phyloP scores from a whole-genome alignment of 495 filamentous ascomycete species.

The Glutinoglossum americanum region DNA sequence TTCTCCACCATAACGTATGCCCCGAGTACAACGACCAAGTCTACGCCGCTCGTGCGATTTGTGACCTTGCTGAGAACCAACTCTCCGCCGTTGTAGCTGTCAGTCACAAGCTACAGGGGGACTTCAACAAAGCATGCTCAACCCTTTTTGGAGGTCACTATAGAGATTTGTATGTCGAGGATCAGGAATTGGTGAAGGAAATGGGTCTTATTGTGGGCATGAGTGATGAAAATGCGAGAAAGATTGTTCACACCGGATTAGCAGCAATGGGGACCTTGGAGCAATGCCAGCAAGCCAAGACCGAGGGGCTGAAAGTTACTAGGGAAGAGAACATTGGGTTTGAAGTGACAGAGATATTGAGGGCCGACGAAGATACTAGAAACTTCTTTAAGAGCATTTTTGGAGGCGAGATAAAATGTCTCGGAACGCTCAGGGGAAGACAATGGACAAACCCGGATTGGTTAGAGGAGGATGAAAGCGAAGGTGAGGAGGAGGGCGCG shows the following conservation, averaged over 20 bases:
- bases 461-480: constrained; percentile 21
- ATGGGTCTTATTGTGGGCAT: constrained; percentile 10
- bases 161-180: constrained; percentile 14
- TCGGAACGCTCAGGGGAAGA: constrained; percentile 23
- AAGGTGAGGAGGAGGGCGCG: constrained; percentile 15
- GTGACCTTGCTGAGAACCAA: constrained; percentile 45
- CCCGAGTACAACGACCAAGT: constrained; percentile 54
- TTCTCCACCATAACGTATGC: constrained; percentile 65
- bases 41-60: constrained; percentile 39
- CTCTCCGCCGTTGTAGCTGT: constrained; percentile 32
- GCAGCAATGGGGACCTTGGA: constrained; percentile 14
- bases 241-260: constrained; percentile 21
- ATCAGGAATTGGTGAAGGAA: constrained; percentile 18
- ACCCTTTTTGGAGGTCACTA: constrained; percentile 33
- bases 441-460: constrained; percentile 22
- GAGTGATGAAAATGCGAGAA: constrained; percentile 12
- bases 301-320: constrained; percentile 13
- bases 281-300: neutral
- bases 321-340: constrained; percentile 28
- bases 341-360: constrained; percentile 29
- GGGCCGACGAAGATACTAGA: constrained; percentile 17
- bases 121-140: constrained; percentile 49
- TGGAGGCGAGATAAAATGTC: constrained; percentile 4
- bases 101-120: constrained; percentile 35
- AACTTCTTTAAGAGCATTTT: constrained; percentile 22